Conservation (phyloP, 495 filamentous ascomycete genomes). For the Aspergillus saccharolyticus region DNA sequence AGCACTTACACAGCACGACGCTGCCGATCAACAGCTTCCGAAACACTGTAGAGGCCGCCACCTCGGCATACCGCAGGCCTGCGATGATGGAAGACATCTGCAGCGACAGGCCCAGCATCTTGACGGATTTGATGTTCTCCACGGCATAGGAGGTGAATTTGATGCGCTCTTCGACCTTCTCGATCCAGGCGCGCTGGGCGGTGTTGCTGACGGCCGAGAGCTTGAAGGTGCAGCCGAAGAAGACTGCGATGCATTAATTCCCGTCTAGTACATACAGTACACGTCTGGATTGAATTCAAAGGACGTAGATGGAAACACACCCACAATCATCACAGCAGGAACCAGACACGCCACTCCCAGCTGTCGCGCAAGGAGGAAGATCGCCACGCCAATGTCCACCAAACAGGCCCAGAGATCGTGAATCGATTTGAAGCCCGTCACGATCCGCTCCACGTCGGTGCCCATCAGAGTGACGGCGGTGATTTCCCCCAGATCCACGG, state of each 20-base stretch:
- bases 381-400: slow-evolving; percentile 1
- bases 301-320: not conserved
- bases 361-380: slow-evolving; percentile 3
- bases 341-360: slow-evolving; percentile 4
- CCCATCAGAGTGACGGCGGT: slow-evolving; percentile 5
- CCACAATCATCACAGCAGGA: slow-evolving; percentile 1
- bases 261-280: too few species aligned
- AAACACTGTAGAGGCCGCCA: slow-evolving; percentile 1
- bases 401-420: slow-evolving; percentile 6
- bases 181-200: not conserved
- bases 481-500: not conserved
- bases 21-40: slow-evolving; percentile 4
- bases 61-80: not conserved
- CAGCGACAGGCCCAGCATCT: slow-evolving; percentile 3
- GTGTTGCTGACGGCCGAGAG: not conserved
- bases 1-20: slow-evolving; percentile 4
- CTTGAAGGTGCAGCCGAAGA: slow-evolving; percentile 2
- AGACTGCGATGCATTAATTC: not conserved
- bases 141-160: not conserved
- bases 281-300: too few species aligned
- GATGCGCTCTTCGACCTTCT: slow-evolving; percentile 1
- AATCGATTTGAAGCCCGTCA: not conserved
- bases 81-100: not conserved
- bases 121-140: slow-evolving; percentile 6
- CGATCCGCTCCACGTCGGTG: slow-evolving; percentile 8